A percentile compares a stretch with the other conserved stretches of the same genome.
Evolutionary conservation across 2,329 filamentous ascomycete genomes (phyloP).

Genomic region (Amauroascus niger): DNA sequence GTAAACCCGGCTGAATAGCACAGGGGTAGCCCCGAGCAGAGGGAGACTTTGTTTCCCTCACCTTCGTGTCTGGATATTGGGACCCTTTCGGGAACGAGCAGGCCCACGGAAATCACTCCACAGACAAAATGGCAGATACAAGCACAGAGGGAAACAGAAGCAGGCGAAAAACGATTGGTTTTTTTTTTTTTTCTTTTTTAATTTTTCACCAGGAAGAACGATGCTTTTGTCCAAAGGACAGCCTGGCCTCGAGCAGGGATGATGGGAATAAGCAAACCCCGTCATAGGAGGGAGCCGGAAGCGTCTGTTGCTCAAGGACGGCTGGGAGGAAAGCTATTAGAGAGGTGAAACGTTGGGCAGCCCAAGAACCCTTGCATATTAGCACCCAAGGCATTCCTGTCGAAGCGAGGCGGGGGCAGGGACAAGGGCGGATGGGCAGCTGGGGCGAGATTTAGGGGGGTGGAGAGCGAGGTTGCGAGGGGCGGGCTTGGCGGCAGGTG

Average conservation of each 20-base stretch:
- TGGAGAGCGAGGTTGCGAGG: slow-evolving; percentile 4
- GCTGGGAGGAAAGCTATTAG: background rate
- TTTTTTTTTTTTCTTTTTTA: too few species aligned
- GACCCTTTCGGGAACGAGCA: background rate
- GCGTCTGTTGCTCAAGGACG: background rate
- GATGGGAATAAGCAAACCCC: background rate
- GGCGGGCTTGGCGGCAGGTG: slow-evolving; percentile 3
- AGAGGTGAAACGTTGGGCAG: slow-evolving; percentile 1
- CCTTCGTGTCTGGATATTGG: background rate
- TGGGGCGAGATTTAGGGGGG: background rate
- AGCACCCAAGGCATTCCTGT: slow-evolving; percentile 7
- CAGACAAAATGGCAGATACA: background rate
- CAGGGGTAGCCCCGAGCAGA: slow-evolving; percentile 1
- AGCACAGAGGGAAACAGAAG: background rate
- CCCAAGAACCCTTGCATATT: slow-evolving; percentile 6
- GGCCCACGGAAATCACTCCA: background rate
- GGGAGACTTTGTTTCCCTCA: background rate
- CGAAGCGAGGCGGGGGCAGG: slow-evolving; percentile 9
- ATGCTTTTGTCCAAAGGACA: background rate
- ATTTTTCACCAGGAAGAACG: background rate
- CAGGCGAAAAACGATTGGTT: background rate
- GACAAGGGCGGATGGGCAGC: slow-evolving; percentile 1
- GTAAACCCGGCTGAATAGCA: slow-evolving; percentile 5
- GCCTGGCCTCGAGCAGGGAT: background rate
- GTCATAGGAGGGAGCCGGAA: background rate